Conservation (phyloP, 2,329 filamentous ascomycete genomes). For the Chaetomiaceae sp. region DNA sequence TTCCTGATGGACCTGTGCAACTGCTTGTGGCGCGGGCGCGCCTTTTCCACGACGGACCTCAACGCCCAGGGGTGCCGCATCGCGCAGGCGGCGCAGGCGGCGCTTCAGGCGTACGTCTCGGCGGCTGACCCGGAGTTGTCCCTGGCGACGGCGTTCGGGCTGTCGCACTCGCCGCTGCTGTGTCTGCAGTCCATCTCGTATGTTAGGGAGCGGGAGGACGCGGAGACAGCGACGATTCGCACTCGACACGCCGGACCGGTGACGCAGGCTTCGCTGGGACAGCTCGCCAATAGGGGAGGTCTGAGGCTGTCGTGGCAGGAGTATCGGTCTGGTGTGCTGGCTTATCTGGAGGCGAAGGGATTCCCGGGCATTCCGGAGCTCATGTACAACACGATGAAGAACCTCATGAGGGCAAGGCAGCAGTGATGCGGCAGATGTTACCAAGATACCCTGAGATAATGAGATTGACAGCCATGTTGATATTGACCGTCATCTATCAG, state of each 20-base stretch:
- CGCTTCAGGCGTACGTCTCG: conserved; percentile 46
- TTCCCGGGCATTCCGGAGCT: conserved; percentile 63
- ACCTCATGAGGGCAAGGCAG: conserved; percentile 39
- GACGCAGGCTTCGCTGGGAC: conserved; percentile 60
- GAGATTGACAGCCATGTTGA: conserved; percentile 6
- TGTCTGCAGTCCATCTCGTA: conserved; percentile 52
- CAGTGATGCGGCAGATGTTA: not conserved
- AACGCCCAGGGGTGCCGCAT: conserved; percentile 56
- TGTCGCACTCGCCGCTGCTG: conserved; percentile 56
- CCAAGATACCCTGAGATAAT: conserved; percentile 8
- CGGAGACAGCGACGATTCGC: conserved; percentile 40
- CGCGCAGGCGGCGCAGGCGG: conserved; percentile 40
- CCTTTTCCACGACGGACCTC: conserved; percentile 61
- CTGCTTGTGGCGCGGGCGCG: conserved; percentile 71
- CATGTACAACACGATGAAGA: conserved; percentile 78
- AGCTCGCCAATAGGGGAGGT: conserved; percentile 62
- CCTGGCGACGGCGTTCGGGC: conserved; percentile 49
- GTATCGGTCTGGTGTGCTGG: conserved; percentile 69
- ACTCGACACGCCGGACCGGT: conserved; percentile 63
- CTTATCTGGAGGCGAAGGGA: conserved; percentile 60
- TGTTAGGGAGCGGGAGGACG: conserved; percentile 55
- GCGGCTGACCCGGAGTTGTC: conserved; percentile 44
- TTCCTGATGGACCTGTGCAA: conserved; percentile 87
- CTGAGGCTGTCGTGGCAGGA: conserved; percentile 65
- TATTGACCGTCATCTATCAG: not conserved